Evolutionary conservation across 495 filamentous ascomycete species (phyloP).

Genomic region (Aspergillus funiculosus): DNA sequence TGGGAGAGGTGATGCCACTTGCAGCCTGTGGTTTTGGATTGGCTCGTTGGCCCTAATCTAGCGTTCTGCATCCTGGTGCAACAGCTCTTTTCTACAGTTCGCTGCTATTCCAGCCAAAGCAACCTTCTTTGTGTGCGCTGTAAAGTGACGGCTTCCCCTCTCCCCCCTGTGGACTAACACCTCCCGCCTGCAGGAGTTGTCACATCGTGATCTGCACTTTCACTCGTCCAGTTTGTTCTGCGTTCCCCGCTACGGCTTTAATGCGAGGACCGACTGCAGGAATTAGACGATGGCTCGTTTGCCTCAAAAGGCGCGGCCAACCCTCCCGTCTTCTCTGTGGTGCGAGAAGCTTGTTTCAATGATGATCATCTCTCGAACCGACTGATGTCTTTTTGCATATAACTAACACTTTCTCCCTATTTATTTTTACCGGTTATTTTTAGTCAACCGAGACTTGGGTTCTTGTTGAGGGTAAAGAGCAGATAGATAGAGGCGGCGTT

Average conservation of each 20-base stretch:
- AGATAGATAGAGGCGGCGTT: too few species aligned
- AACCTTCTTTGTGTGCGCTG: neutral
- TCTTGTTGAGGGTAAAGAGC: too few species aligned
- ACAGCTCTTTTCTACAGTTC: neutral
- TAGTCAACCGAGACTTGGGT: neutral
- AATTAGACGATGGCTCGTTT: slow-evolving; percentile 15
- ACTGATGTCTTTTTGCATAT: neutral
- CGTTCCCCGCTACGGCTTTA: slow-evolving; percentile 14
- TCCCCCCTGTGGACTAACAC: slow-evolving; percentile 4
- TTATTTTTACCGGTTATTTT: slow-evolving; percentile 15
- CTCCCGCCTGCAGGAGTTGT: slow-evolving; percentile 29
- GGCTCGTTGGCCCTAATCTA: neutral
- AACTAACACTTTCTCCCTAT: slow-evolving; percentile 1
- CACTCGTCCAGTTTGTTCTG: slow-evolving; percentile 27
- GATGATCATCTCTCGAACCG: slow-evolving; percentile 18
- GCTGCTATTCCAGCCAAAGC: neutral
- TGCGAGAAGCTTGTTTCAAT: slow-evolving; percentile 27
- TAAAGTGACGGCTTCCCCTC: too few species aligned
- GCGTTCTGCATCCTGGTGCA: too few species aligned
- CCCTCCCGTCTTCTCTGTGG: slow-evolving; percentile 24
- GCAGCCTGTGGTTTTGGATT: slow-evolving; percentile 15
- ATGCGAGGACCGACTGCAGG: slow-evolving; percentile 12
- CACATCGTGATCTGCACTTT: slow-evolving; percentile 32
- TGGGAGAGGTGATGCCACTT: slow-evolving; percentile 18
- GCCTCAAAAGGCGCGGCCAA: slow-evolving; percentile 37